Conservation (phyloP, 2,329 filamentous ascomycete genomes). For the Diplodia corticola region DNA sequence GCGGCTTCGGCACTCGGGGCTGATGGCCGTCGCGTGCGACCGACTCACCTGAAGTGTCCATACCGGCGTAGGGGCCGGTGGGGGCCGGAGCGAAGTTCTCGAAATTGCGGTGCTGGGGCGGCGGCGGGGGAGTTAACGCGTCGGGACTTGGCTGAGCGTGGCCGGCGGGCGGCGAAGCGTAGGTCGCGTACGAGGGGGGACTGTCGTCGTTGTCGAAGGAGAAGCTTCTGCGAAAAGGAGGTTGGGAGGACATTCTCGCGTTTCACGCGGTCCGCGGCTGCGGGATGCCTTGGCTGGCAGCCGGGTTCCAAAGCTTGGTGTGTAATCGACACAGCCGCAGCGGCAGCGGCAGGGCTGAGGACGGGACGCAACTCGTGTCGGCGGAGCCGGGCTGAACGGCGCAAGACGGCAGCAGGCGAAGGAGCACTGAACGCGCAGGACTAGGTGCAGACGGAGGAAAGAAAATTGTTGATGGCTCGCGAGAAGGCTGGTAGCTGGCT, state of each 20-base stretch:
- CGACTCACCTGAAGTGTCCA: conserved; percentile 62
- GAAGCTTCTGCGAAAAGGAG: conserved; percentile 17
- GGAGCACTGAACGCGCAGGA: not conserved
- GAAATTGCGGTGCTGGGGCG: conserved; percentile 5
- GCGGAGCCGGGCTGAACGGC: not conserved
- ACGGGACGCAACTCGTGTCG: not conserved
- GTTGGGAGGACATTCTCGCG: conserved; percentile 19
- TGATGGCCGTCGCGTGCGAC: conserved; percentile 66
- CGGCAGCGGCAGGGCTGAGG: conserved; percentile 9
- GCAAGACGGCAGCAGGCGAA: not conserved
- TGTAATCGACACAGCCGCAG: conserved; percentile 11
- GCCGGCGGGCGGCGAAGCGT: not conserved
- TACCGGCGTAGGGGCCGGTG: conserved; percentile 41
- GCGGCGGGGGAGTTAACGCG: conserved; percentile 9
- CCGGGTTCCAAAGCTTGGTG: conserved; percentile 15
- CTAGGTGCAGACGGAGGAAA: not conserved
- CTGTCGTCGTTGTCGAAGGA: conserved; percentile 15
- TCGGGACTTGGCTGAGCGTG: not conserved
- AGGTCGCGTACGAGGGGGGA: not conserved
- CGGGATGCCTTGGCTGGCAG: conserved; percentile 22
- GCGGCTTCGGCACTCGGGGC: conserved; percentile 62
- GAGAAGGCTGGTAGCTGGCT: not conserved
- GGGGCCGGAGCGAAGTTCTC: not conserved
- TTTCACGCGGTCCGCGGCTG: conserved; percentile 19
- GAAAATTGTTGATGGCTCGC: not conserved